Evolutionary conservation across 192 early-diverging fungal genomes (phyloP).

Genomic region (Coemansia sp.): DNA sequence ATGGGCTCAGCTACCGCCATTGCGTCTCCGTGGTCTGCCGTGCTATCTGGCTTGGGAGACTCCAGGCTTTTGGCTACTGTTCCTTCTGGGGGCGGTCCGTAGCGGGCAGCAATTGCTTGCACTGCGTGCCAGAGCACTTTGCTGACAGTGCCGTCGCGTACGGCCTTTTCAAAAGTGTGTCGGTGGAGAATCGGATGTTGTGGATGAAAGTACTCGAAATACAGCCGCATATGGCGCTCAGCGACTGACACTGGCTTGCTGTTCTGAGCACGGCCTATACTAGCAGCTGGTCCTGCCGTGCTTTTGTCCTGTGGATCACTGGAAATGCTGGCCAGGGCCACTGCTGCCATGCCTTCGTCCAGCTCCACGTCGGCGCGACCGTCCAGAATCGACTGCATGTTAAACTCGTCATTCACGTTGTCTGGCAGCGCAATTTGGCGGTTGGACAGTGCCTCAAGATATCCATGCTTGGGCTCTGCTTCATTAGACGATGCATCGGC

Average conservation of each 20-base stretch:
- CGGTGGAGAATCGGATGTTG: constrained; percentile 56
- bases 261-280: neutral
- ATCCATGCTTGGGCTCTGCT: constrained; percentile 9
- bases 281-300: neutral
- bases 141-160: constrained; percentile 37
- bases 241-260: constrained; percentile 9
- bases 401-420: constrained; percentile 13
- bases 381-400: constrained; percentile 20
- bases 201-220: constrained; percentile 49
- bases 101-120: constrained; percentile 51
- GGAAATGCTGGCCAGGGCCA: constrained; percentile 16
- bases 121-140: constrained; percentile 47
- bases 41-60: neutral
- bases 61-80: neutral
- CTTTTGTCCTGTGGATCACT: neutral
- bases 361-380: constrained; percentile 12
- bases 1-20: constrained; percentile 5
- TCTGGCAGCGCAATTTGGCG: constrained; percentile 52
- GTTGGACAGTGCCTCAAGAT: constrained; percentile 42
- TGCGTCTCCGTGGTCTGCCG: neutral
- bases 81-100: constrained; percentile 21
- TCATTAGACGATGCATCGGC: constrained; percentile 18
- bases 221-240: constrained; percentile 28
- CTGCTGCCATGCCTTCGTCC: constrained; percentile 17
- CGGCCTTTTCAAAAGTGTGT: constrained; percentile 38